These are phyloP conservation scores for Alternaria burnsii DNA, from an alignment of 2,329 filamentous ascomycete genomes.

Conservation along the genomic window DNA sequence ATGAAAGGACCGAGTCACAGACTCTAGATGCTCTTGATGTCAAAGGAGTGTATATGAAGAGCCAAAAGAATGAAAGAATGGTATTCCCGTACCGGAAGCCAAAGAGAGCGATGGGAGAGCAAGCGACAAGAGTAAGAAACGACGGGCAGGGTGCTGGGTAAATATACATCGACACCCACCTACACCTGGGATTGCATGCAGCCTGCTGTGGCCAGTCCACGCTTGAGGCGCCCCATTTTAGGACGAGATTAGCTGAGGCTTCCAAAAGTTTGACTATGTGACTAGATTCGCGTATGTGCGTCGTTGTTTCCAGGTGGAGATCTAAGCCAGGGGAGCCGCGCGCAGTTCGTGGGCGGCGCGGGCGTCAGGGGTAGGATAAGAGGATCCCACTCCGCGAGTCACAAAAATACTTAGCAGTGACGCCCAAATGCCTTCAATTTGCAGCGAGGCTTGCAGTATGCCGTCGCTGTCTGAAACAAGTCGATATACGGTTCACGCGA, in stretches of 20 bases:
- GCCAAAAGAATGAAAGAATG: conserved; percentile 40
- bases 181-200: conserved; percentile 28
- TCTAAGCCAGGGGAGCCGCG: conserved; percentile 32
- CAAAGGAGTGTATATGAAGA: conserved; percentile 38
- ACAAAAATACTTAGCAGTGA: conserved; percentile 5
- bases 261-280: conserved; percentile 19
- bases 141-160: conserved; percentile 24
- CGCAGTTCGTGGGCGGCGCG: conserved; percentile 24
- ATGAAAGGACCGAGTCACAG: conserved; percentile 46
- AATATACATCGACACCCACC: conserved; percentile 31
- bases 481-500: conserved; percentile 8
- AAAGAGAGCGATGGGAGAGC: conserved; percentile 10
- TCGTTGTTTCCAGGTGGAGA: conserved; percentile 23
- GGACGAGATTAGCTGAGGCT: conserved; percentile 20
- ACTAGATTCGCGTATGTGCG: conserved; percentile 25
- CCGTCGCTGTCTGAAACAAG: conserved; percentile 12
- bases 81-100: conserved; percentile 44
- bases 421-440: not conserved
- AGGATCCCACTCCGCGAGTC: conserved; percentile 12
- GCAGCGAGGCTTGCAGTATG: not conserved
- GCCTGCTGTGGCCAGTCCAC: conserved; percentile 20
- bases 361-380: conserved; percentile 30
- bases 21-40: conserved; percentile 32
- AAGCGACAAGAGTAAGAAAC: conserved; percentile 31
- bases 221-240: conserved; percentile 20